A percentile compares a stretch with the other conserved stretches of the same genome.
Evolutionary conservation across 2,329 filamentous ascomycete genomes (phyloP).

Genomic region (Mariannaea sp.): DNA sequence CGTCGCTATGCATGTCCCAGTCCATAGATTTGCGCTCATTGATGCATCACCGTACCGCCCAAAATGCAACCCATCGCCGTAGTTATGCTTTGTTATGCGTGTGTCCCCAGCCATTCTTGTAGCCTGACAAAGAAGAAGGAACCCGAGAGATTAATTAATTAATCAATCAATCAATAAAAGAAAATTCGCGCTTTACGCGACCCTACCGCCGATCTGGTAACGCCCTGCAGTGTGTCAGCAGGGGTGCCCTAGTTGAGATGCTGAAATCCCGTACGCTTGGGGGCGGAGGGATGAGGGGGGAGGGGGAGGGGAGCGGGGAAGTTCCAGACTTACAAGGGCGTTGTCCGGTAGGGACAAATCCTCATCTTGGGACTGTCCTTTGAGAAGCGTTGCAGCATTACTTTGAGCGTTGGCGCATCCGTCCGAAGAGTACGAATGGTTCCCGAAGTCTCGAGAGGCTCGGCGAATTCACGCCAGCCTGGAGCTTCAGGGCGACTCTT

Average conservation of each 20-base stretch:
- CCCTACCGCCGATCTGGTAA: conserved; percentile 28
- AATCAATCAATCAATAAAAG: conserved; percentile 4
- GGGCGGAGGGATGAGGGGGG: conserved; percentile 22
- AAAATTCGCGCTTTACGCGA: conserved; percentile 16
- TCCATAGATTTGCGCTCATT: conserved; percentile 16
- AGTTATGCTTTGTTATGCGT: conserved; percentile 3
- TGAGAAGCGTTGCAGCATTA: conserved; percentile 31
- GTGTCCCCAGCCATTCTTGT: conserved; percentile 5
- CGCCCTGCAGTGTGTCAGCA: conserved; percentile 34
- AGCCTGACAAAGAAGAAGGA: conserved; percentile 19
- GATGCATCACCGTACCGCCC: conserved; percentile 27
- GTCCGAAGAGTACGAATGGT: conserved; percentile 22
- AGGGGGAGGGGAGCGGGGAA: too few relatives aligned
- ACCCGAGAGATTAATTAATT: too few relatives aligned
- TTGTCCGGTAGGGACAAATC: conserved; percentile 33
- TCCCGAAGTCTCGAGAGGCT: conserved; percentile 3
- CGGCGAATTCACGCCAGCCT: conserved; percentile 16
- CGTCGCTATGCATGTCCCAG: conserved; percentile 30
- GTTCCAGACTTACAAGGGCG: conserved; percentile 32
- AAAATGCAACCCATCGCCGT: conserved; percentile 16
- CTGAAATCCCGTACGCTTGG: conserved; percentile 21
- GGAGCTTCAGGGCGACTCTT: conserved; percentile 26
- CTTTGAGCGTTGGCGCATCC: conserved; percentile 28
- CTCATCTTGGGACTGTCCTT: conserved; percentile 33
- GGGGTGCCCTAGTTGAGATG: conserved; percentile 22